phyloP scores from a whole-genome alignment of 495 filamentous ascomycete genomes.

The Talaromyces trachyspermus region DNA sequence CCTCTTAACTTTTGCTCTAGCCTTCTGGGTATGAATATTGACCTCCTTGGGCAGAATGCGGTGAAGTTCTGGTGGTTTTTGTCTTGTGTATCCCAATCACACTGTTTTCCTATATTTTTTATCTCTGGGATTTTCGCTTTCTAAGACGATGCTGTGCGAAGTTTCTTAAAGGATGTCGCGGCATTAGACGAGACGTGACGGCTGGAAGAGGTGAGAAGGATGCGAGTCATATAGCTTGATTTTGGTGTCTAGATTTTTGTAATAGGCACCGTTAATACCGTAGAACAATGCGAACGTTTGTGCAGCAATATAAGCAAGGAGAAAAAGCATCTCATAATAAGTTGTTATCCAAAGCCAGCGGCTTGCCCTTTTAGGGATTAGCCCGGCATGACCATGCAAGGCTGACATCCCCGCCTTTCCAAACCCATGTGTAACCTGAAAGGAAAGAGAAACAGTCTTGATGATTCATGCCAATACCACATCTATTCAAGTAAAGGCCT shows the following conservation, averaged over 20 bases:
- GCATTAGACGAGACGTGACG: not conserved
- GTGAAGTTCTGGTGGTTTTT: not conserved
- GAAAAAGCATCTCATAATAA: not conserved
- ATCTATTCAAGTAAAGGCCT: not conserved
- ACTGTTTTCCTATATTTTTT: not conserved
- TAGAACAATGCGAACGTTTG: not conserved
- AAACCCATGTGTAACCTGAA: not conserved
- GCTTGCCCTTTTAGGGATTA: not conserved
- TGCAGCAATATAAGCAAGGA: not conserved
- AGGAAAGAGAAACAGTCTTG: not conserved
- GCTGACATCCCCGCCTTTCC: not conserved
- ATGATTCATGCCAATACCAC: not conserved
- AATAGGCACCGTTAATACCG: not conserved
- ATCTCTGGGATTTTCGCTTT: not conserved
- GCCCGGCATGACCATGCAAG: not conserved
- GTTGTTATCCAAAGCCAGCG: not conserved
- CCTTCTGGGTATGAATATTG: constrained; percentile 39
- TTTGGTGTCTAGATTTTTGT: not conserved
- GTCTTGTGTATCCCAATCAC: not conserved
- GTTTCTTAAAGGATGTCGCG: not conserved
- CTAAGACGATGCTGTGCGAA: not conserved
- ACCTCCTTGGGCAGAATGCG: constrained; percentile 11
- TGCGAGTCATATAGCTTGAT: not conserved
- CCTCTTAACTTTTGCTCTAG: constrained; percentile 7
- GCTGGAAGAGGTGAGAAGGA: not conserved